Evolutionary conservation across 192 early-diverging fungal genomes (phyloP), one percentile per base, ranked within the genome.

Genomic region (Glomus cerebriforme): DNA sequence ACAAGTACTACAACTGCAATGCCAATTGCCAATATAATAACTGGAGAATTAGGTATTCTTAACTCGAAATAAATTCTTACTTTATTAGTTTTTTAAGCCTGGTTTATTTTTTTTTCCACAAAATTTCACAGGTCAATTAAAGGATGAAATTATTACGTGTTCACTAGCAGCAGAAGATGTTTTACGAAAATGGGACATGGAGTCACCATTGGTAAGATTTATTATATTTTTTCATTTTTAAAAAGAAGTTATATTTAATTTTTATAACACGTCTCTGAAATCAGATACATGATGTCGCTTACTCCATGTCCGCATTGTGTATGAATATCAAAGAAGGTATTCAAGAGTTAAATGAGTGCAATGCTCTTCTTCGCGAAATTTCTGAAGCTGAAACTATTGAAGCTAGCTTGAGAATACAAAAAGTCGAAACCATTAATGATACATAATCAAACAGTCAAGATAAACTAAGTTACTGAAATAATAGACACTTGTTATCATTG

Each of bases 371-470:
- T 39, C 60, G 15, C 5, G 62, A 35, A 77, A 66, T 77, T 77
- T 63, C 64, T 39, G 37, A 77, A 17, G 75, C 62, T 12, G 75
- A 77, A 49, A 77, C 58, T 7, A 24, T 77, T 3, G 75, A 77
- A n/a, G 26, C 49, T 13, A 77, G 75, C 26, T 47, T 77, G 39
- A 59, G 63, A 77, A 77, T 77, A n/a, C 62, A 77, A 58, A 77
- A 65, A 15, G 29, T 77, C 19, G 75, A 77, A 29, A 8, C 49
- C 1, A n/a, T 54, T 7, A 54, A 54, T 54, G 19, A 54, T 54
- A 54, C n/a, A n/a, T n/a, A n/a, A n/a, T n/a, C n/a, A n/a, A n/a
- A n/a, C n/a, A n/a, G n/a, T n/a, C n/a, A n/a, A n/a, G n/a, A n/a
- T n/a, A n/a, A n/a, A n/a, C n/a, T n/a, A n/a, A n/a, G n/a, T n/a